Conservation (phyloP, 2,329 filamentous ascomycete genomes). For the Stemphylium beticola region DNA sequence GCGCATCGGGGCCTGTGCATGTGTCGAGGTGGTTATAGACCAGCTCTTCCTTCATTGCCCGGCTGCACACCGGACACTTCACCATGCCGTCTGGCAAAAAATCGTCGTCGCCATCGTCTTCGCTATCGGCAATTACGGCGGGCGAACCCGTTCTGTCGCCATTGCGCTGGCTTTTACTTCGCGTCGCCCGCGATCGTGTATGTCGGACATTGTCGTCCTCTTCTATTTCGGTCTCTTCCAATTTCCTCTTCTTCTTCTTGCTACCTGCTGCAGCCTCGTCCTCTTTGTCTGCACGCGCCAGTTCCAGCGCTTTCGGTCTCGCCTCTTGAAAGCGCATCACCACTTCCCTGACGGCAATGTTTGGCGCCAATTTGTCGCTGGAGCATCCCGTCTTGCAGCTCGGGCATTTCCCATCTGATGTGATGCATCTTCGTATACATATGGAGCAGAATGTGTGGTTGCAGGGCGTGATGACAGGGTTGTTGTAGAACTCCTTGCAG, state of each 20-base stretch:
- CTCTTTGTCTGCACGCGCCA: slow-evolving; percentile 62
- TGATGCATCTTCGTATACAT: slow-evolving; percentile 87
- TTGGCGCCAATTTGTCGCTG: slow-evolving; percentile 81
- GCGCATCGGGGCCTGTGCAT: slow-evolving; percentile 55
- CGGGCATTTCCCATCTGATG: slow-evolving; percentile 84
- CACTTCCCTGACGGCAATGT: slow-evolving; percentile 83
- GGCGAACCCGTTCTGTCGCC: slow-evolving; percentile 38
- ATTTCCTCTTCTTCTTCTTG: slow-evolving; percentile 56
- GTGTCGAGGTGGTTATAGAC: slow-evolving; percentile 84
- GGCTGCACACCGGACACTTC: slow-evolving; percentile 80
- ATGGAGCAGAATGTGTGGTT: slow-evolving; percentile 96
- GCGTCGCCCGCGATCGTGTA: slow-evolving; percentile 46
- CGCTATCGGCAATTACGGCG: slow-evolving; percentile 47
- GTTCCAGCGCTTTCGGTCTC: slow-evolving; percentile 65
- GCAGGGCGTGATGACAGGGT: slow-evolving; percentile 93
- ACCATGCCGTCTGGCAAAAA: slow-evolving; percentile 70
- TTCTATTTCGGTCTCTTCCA: slow-evolving; percentile 58
- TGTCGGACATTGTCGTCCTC: slow-evolving; percentile 41
- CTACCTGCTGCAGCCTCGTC: slow-evolving; percentile 16
- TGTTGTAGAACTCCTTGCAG: slow-evolving; percentile 96
- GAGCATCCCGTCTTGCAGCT: slow-evolving; percentile 80
- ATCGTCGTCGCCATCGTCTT: slow-evolving; percentile 55
- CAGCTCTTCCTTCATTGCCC: slow-evolving; percentile 77
- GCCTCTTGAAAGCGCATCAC: slow-evolving; percentile 77
- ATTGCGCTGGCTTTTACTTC: slow-evolving; percentile 46